These are phyloP conservation scores for Lecanicillium sp. DNA, from an alignment of 2,329 filamentous ascomycete genomes.

Conservation along the genomic window DNA sequence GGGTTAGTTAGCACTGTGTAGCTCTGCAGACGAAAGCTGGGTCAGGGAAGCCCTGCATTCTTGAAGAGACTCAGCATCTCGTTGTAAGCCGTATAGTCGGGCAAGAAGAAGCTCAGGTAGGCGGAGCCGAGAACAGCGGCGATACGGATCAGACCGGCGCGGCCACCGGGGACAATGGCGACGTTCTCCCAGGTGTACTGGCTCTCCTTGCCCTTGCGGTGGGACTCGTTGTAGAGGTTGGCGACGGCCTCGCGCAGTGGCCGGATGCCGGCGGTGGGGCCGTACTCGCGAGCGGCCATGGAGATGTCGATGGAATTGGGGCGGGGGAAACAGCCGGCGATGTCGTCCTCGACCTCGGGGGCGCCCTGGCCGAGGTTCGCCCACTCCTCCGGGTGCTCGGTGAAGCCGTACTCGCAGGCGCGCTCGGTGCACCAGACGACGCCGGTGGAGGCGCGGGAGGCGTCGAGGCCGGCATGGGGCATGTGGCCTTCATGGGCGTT, in stretches of 20 bases:
- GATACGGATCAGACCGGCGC: conserved; percentile 89
- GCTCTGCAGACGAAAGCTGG: conserved; percentile 10
- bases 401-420: conserved; percentile 81
- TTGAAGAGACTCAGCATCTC: conserved; percentile 95
- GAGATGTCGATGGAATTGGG: conserved; percentile 73
- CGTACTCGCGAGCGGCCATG: conserved; percentile 78
- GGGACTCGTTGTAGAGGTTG: conserved; percentile 86
- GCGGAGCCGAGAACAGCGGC: conserved; percentile 89
- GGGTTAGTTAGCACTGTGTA: conserved; percentile 1
- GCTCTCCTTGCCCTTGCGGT: conserved; percentile 78
- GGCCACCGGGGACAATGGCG: conserved; percentile 87
- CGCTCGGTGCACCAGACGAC: conserved; percentile 91
- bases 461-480: conserved; percentile 85
- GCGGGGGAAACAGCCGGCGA: conserved; percentile 79
- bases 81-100: conserved; percentile 94
- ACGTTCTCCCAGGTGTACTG: conserved; percentile 98
- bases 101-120: conserved; percentile 89
- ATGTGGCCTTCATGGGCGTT: conserved; percentile 85
- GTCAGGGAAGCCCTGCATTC: conserved; percentile 51
- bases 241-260: conserved; percentile 84
- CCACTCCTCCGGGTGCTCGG: conserved; percentile 76
- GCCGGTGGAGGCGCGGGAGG: conserved; percentile 80
- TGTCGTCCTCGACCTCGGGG: conserved; percentile 89
- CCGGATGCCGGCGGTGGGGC: conserved; percentile 90
- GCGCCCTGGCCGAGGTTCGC: conserved; percentile 93